Evolutionary conservation across 2,329 filamentous ascomycete species (phyloP), one percentile per base, ranked within the genome.

Genomic region (Westerdykella aurantiaca): DNA sequence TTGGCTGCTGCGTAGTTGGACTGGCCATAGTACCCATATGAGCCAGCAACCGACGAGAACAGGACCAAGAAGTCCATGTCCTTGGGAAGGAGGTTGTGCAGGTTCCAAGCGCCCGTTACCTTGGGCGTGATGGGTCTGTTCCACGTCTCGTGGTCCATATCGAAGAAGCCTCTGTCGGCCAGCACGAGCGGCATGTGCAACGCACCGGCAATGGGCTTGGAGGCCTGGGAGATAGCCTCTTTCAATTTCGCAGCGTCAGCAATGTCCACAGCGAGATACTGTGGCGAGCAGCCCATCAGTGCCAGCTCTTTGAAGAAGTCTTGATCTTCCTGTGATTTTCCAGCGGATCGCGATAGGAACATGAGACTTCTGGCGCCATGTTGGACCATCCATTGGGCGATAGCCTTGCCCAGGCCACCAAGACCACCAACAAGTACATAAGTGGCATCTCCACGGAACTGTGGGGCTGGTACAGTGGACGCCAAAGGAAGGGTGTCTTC

Each of bases 1-100:
- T 49, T 51, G 12, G 44, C 56, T 2, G 61, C 53, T 4, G 49
- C 53, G 41, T 65, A 65, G 33, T 63, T 58, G 4, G 49, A 31
- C 38, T 63, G 60, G 1, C 52, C 51, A 1, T 34, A 38, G 16
- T 48, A 47, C 0, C 60, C 61, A n/a, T 52, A 34, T 16, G 62
- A 44, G 6, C 49, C 52, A 9, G 48, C 35, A 0, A 52, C 38
- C 0, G 58, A 62, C 0, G 52, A 56, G 0, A 57, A 39, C 11
- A 54, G 18, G 31, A 55, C 25, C 33, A 55, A 54, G 45, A 55
- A 55, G 31, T 46, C 46, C 18, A 43, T 23, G 13, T 16, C 16
- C 12, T 37, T 34, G 2, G 47, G 38, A 2, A 55, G 41, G 3
- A 37, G 25, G 5, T 38, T 10, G 46, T 55, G 44, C 16, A 55